A percentile compares a stretch with the other conserved stretches of the same genome.
phyloP scores from a whole-genome alignment of 352 stramenopile genomes.

The Phytophthora cryptogea region DNA sequence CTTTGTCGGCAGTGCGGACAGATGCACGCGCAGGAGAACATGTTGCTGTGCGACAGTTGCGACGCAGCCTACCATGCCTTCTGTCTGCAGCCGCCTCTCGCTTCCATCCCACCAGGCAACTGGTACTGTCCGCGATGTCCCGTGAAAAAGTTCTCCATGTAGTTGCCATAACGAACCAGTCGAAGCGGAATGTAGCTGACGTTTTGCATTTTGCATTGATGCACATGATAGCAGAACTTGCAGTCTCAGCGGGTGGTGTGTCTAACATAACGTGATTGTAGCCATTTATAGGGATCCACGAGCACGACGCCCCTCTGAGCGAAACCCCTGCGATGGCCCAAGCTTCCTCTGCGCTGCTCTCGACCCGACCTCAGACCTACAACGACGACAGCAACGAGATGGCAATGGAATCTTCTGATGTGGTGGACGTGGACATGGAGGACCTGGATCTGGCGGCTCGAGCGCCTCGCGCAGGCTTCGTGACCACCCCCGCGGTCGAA shows the following conservation, averaged over 20 bases:
- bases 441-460: conserved; percentile 31
- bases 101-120: conserved; percentile 66
- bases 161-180: conserved; percentile 12
- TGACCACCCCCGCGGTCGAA: conserved; percentile 40
- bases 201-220: conserved; percentile 4
- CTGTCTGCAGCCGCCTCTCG: conserved; percentile 69
- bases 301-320: conserved; percentile 14
- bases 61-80: conserved; percentile 86
- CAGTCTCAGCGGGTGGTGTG: not conserved
- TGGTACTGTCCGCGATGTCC: conserved; percentile 85
- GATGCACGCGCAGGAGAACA: conserved; percentile 70
- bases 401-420: conserved; percentile 10
- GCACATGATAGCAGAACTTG: not conserved
- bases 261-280: conserved; percentile 13
- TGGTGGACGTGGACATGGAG: conserved; percentile 30
- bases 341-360: conserved; percentile 26
- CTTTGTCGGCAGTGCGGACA: conserved; percentile 68
- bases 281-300: conserved; percentile 28
- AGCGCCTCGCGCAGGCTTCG: conserved; percentile 34
- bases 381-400: conserved; percentile 12
- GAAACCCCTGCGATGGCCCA: conserved; percentile 30
- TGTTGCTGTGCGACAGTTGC: conserved; percentile 86
- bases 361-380: conserved; percentile 19
- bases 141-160: conserved; percentile 45
- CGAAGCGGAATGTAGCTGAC: conserved; percentile 11